Evolutionary conservation across 1,284 basidiomycete genomes (phyloP).

Genomic region (Entoloma clypeatum): DNA sequence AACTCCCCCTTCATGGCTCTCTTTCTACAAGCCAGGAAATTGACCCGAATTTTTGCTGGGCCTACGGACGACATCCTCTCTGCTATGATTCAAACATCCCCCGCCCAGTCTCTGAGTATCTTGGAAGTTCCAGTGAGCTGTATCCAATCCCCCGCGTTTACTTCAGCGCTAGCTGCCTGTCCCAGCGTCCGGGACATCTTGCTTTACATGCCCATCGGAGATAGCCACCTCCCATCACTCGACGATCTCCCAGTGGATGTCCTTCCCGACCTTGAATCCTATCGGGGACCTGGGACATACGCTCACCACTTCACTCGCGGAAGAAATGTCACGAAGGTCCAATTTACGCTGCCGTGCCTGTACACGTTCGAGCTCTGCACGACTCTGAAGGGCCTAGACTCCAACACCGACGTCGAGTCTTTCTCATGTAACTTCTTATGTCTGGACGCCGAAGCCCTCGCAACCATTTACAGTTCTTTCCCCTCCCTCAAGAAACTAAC

Average conservation of each 20-base stretch:
- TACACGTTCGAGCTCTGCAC: constrained; percentile 12
- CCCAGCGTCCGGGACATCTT: constrained; percentile 14
- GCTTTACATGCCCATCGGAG: constrained; percentile 14
- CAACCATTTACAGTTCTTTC: constrained; percentile 15
- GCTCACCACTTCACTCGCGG: constrained; percentile 14
- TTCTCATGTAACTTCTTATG: constrained; percentile 16
- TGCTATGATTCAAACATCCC: constrained; percentile 9
- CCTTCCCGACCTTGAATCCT: constrained; percentile 19
- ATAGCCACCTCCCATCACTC: constrained; percentile 15
- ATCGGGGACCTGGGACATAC: constrained; percentile 17
- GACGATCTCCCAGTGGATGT: constrained; percentile 13
- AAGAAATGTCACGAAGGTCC: constrained; percentile 10
- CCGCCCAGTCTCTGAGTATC: constrained; percentile 13
- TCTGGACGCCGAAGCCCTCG: constrained; percentile 12
- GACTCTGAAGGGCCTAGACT: constrained; percentile 7
- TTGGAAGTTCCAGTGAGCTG: constrained; percentile 19
- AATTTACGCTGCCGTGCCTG: constrained; percentile 14
- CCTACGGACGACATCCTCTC: constrained; percentile 16
- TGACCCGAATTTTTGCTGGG: constrained; percentile 14
- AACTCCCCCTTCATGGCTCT: constrained; percentile 14
- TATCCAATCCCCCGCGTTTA: constrained; percentile 14
- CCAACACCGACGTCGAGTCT: constrained; percentile 9
- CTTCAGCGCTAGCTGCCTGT: constrained; percentile 10
- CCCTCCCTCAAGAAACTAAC: constrained; percentile 17
- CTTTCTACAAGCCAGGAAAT: constrained; percentile 14